Conservation (phyloP, 1,284 basidiomycete genomes). For the Trichosporon inkin region DNA sequence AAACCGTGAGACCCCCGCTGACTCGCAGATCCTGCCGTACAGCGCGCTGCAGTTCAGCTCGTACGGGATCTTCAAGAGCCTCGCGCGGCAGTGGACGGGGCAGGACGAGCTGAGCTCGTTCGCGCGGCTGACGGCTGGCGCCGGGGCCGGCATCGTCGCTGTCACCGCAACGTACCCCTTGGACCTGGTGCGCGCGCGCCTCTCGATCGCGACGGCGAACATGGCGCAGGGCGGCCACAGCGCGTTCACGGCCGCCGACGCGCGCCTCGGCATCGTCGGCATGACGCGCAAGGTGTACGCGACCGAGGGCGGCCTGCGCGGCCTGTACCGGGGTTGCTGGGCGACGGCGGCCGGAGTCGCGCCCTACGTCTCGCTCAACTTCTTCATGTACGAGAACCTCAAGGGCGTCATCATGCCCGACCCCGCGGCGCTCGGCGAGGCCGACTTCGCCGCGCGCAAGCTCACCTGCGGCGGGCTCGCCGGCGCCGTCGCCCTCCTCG, state of each 20-base stretch:
- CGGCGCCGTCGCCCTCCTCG: constrained; percentile 74
- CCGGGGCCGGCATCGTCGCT: constrained; percentile 83
- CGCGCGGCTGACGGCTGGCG: constrained; percentile 74
- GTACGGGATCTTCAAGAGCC: constrained; percentile 78
- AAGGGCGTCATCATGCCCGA: constrained; percentile 35
- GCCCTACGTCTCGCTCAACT: constrained; percentile 64
- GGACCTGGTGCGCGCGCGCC: constrained; percentile 84
- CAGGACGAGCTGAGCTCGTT: constrained; percentile 73
- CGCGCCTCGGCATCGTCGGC: constrained; percentile 67
- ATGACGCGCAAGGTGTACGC: constrained; percentile 86
- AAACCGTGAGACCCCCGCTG: constrained; percentile 2
- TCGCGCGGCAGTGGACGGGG: constrained; percentile 53
- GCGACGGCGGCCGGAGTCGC: constrained; percentile 88
- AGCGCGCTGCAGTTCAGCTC: constrained; percentile 88
- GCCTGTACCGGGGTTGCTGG: constrained; percentile 73
- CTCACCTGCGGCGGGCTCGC: constrained; percentile 55
- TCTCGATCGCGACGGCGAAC: constrained; percentile 78
- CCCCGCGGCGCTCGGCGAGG: constrained; percentile 26
- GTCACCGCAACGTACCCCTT: constrained; percentile 89
- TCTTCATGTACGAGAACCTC: constrained; percentile 46
- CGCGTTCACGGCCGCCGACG: constrained; percentile 38
- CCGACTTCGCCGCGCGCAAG: constrained; percentile 38
- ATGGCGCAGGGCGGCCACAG: constrained; percentile 26
- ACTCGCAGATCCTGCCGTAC: constrained; percentile 51
- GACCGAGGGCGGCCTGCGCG: constrained; percentile 83